These are phyloP conservation scores for Calcarisporium arbuscula DNA, from an alignment of 2,329 filamentous ascomycete genomes.

Conservation along the genomic window DNA sequence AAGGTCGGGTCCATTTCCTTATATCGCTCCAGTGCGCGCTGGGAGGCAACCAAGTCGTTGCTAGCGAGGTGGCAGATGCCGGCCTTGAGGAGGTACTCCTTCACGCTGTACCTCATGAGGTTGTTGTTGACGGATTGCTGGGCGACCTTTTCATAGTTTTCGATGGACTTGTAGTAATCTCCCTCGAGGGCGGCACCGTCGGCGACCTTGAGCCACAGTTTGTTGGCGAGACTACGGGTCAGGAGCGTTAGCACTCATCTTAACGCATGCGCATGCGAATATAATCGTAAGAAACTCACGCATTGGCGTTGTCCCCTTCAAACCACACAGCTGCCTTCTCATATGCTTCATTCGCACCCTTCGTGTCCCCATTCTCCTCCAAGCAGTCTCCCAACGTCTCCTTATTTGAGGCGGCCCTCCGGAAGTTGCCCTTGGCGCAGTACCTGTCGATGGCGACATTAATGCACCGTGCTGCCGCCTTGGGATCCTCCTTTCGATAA, in stretches of 20 bases:
- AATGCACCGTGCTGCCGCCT: constrained; percentile 75
- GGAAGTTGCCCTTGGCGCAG: constrained; percentile 82
- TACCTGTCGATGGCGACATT: constrained; percentile 79
- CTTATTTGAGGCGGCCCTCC: constrained; percentile 83
- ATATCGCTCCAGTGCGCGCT: constrained; percentile 77
- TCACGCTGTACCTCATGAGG: constrained; percentile 88
- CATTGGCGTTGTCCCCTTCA: constrained; percentile 76
- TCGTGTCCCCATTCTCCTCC: constrained; percentile 75
- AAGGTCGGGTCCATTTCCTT: constrained; percentile 74
- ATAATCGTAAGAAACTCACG: constrained; percentile 48
- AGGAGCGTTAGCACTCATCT: not conserved
- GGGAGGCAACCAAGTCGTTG: constrained; percentile 69
- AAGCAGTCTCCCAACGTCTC: constrained; percentile 83
- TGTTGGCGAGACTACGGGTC: constrained; percentile 61
- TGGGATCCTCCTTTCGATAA: constrained; percentile 78
- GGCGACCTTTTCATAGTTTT: constrained; percentile 79
- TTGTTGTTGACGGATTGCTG: constrained; percentile 77
- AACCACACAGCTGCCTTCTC: constrained; percentile 85
- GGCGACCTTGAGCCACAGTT: constrained; percentile 86
- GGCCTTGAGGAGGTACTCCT: constrained; percentile 92
- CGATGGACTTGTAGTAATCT: constrained; percentile 79
- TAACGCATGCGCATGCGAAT: not conserved
- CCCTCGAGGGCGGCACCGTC: constrained; percentile 76
- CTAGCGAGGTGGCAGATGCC: constrained; percentile 80
- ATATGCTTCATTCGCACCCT: constrained; percentile 75